Evolutionary conservation across 345 rosid species (phyloP), one percentile per base, ranked within the genome.

Genomic region (Durio zibethinus): DNA sequence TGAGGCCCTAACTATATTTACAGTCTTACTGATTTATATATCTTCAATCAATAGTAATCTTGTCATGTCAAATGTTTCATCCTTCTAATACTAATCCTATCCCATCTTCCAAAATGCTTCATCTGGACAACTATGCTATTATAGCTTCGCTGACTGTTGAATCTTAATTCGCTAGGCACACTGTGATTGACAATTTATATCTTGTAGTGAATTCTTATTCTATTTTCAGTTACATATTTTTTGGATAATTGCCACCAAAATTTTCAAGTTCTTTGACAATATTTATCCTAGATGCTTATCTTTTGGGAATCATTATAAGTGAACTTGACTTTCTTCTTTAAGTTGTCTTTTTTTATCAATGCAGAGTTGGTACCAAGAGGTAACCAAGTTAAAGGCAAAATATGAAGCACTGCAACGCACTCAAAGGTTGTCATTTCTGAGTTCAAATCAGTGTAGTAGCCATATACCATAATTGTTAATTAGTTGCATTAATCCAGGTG

Each of bases 291-390:
- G 5, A 57, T 23, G 62, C 62, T 57, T 57, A 57, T 57, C 33
- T 57, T 57, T 23, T 10, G 62, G 62, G 62, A 57, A 57, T 54
- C 31, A 63, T 2, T 25, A 69, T 70, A 29, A 31, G 16, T 69
- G 57, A 70, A 42, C 25, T 50, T 50, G 74, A 29, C 8, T 31
- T 50, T 20, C 16, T 14, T 14, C 11, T 12, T 5, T 11, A 4
- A 23, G 23, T 42, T 52, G 23, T 68, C 18, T 68, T 53, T 65
- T 40, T 3, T 52, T 77, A 72, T 74, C 29, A 40, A 36, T 84
- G 73, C 84, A 91, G 97, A 89, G 71, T 74, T 93, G 97, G 98
- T 83, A 82, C 81, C 94, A 90, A 82, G 98, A 93, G 81, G 86
- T 90, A 56, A 75, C 88, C 42, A 93, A 87, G 84, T 82, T 93